Conservation (phyloP, 192 early-diverging fungal genomes). For the Podochytrium sp. region DNA sequence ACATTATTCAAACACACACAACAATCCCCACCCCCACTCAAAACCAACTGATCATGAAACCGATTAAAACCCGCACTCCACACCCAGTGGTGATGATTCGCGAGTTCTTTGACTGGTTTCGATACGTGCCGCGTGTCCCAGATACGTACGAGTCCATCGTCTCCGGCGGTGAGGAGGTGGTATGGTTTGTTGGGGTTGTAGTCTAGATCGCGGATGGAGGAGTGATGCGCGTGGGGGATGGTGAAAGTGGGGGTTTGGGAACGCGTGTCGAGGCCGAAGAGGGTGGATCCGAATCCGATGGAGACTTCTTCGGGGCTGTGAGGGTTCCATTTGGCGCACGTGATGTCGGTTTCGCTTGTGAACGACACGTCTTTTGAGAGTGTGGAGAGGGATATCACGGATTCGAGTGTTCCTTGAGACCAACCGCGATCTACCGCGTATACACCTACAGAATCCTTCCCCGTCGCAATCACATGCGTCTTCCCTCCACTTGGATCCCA, state of each 20-base stretch:
- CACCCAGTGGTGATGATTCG: constrained; percentile 89
- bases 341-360: not conserved
- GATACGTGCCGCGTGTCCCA: constrained; percentile 79
- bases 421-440: constrained; percentile 50
- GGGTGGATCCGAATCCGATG: constrained; percentile 59
- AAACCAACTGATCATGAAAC: constrained; percentile 90
- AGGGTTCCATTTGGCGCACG: constrained; percentile 65
- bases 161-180: constrained; percentile 81
- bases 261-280: constrained; percentile 76
- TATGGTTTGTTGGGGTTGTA: constrained; percentile 89
- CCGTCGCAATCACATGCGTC: constrained; percentile 26
- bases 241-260: constrained; percentile 45
- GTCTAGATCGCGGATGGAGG: constrained; percentile 73
- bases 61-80: constrained; percentile 84
- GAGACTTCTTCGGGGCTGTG: constrained; percentile 61
- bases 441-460: constrained; percentile 46
- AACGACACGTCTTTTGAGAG: not conserved
- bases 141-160: constrained; percentile 84
- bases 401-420: constrained; percentile 43
- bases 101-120: constrained; percentile 65
- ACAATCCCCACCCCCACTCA: constrained; percentile 85
- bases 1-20: constrained; percentile 85
- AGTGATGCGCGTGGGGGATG: constrained; percentile 73
- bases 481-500: constrained; percentile 51
- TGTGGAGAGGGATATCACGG: not conserved